A percentile compares a stretch with the other conserved stretches of the same genome.
Evolutionary conservation across 1,284 basidiomycete species (phyloP).

Genomic region (Trichosporon sp.): DNA sequence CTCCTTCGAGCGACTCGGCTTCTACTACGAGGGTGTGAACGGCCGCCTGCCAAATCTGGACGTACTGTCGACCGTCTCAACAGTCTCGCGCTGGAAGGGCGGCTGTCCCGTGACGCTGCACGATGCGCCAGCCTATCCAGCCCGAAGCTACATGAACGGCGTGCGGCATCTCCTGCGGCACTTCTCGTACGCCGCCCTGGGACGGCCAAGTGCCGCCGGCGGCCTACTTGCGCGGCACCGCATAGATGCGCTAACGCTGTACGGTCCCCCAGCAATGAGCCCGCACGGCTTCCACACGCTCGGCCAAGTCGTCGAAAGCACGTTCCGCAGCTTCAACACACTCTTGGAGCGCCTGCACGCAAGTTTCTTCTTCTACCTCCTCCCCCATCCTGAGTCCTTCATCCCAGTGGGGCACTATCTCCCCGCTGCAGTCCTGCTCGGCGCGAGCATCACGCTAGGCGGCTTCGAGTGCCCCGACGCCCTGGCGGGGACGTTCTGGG

Average conservation of each 20-base stretch:
- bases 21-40: slow-evolving; percentile 92
- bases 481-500: slow-evolving; percentile 53
- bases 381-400: slow-evolving; percentile 68
- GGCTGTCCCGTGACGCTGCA: slow-evolving; percentile 71
- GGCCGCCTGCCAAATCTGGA: slow-evolving; percentile 95
- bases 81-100: slow-evolving; percentile 66
- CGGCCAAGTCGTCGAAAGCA: slow-evolving; percentile 79
- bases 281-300: slow-evolving; percentile 94
- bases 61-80: slow-evolving; percentile 72
- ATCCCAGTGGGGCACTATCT: slow-evolving; percentile 84
- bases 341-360: slow-evolving; percentile 88
- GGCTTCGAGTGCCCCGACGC: slow-evolving; percentile 68
- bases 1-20: slow-evolving; percentile 85
- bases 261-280: slow-evolving; percentile 76
- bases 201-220: slow-evolving; percentile 48
- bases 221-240: slow-evolving; percentile 59
- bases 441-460: slow-evolving; percentile 71
- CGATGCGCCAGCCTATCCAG: slow-evolving; percentile 53
- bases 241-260: slow-evolving; percentile 89
- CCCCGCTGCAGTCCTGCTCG: slow-evolving; percentile 74
- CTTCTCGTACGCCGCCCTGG: slow-evolving; percentile 38
- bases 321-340: slow-evolving; percentile 82
- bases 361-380: slow-evolving; percentile 89
- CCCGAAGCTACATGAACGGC: slow-evolving; percentile 21
- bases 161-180: slow-evolving; percentile 36